Evolutionary conservation across 1,284 basidiomycete genomes (phyloP).

Genomic region (Tetrapyrgos nigripes): DNA sequence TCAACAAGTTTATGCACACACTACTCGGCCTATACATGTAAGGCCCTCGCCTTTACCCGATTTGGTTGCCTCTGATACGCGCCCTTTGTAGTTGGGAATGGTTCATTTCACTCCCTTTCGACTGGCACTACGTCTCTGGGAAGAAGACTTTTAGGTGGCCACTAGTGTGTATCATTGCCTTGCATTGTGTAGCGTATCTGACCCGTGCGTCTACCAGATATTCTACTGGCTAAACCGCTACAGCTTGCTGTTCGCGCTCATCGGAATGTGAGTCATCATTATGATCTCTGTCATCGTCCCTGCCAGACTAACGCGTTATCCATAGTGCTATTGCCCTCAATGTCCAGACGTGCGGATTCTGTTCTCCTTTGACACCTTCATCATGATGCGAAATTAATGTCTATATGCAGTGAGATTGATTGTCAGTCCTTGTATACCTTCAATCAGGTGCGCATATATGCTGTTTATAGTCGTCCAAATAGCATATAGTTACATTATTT

Average conservation of each 20-base stretch:
- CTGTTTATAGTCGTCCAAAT: slow-evolving; percentile 7
- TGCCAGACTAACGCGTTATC: slow-evolving; percentile 4
- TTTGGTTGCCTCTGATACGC: slow-evolving; percentile 12
- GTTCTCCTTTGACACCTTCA: neutral
- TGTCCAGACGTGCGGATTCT: slow-evolving; percentile 50
- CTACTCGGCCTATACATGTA: slow-evolving; percentile 74
- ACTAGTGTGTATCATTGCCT: slow-evolving; percentile 45
- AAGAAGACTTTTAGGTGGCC: slow-evolving; percentile 70
- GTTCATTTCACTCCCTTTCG: slow-evolving; percentile 68
- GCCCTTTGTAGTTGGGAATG: slow-evolving; percentile 62
- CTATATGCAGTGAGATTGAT: slow-evolving; percentile 56
- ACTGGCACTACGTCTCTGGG: slow-evolving; percentile 68
- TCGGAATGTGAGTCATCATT: slow-evolving; percentile 65
- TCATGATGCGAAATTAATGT: neutral
- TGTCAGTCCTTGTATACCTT: slow-evolving; percentile 78
- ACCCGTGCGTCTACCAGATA: slow-evolving; percentile 43
- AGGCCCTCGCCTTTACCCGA: slow-evolving; percentile 6
- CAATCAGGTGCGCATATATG: slow-evolving; percentile 55
- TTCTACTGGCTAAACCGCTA: slow-evolving; percentile 82
- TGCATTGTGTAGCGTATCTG: slow-evolving; percentile 6
- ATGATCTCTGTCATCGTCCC: neutral
- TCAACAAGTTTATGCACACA: slow-evolving; percentile 70
- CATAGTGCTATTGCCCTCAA: slow-evolving; percentile 62
- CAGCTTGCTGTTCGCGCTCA: slow-evolving; percentile 67
- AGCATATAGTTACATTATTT: neutral